A percentile compares a stretch with the other conserved stretches of the same genome.
These are phyloP conservation scores for Pythium aristosporum DNA, from an alignment of 352 stramenopile genomes.

Conservation along the genomic window DNA sequence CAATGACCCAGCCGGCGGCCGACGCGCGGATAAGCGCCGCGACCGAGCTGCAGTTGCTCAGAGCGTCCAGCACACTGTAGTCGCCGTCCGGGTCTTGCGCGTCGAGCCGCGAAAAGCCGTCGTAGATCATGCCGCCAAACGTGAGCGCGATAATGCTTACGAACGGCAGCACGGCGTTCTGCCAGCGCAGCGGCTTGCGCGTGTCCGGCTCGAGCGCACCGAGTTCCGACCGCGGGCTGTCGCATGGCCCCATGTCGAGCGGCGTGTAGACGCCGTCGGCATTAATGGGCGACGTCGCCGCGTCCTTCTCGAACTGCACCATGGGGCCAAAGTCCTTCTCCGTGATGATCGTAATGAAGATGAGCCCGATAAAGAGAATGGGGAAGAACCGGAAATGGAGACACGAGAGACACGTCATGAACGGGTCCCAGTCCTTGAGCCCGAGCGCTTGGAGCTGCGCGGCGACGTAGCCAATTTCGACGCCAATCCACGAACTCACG, in stretches of 20 bases:
- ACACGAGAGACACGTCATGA: slow-evolving; percentile 83
- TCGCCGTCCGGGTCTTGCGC: slow-evolving; percentile 40
- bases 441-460: slow-evolving; percentile 72
- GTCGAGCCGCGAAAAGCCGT: slow-evolving; percentile 62
- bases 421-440: slow-evolving; percentile 80
- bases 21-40: slow-evolving; percentile 76
- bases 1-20: slow-evolving; percentile 71
- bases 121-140: slow-evolving; percentile 87
- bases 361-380: slow-evolving; percentile 86
- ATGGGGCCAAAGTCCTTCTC: slow-evolving; percentile 88
- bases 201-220: slow-evolving; percentile 68
- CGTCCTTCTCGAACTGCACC: slow-evolving; percentile 84
- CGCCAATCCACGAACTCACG: slow-evolving; percentile 88
- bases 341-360: slow-evolving; percentile 90
- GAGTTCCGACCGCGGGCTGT: slow-evolving; percentile 65
- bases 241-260: slow-evolving; percentile 59
- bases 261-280: slow-evolving; percentile 60
- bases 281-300: slow-evolving; percentile 65
- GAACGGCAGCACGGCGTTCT: slow-evolving; percentile 88
- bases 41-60: slow-evolving; percentile 81
- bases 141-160: slow-evolving; percentile 78
- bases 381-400: slow-evolving; percentile 88
- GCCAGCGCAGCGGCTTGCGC: slow-evolving; percentile 72
- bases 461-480: slow-evolving; percentile 87
- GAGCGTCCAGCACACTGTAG: slow-evolving; percentile 61